Base-by-base conservation (phyloP, 2,329 filamentous ascomycete species). In the Hirsutella rhossiliensis region DNA sequence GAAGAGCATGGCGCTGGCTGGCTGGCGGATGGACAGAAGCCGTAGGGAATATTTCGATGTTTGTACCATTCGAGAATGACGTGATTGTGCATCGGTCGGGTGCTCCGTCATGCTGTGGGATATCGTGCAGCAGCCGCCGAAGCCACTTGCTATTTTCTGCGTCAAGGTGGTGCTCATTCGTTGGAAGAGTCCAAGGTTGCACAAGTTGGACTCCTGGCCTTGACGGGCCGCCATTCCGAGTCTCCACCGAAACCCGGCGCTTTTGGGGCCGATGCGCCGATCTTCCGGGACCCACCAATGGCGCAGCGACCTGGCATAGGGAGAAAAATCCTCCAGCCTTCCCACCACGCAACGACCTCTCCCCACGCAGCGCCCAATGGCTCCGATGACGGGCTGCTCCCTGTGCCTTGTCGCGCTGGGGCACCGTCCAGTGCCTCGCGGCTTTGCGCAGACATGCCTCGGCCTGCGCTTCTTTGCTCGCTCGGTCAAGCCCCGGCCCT, bases 401-500 rank as follows among this genome's bases (percentile, higher is more conserved):
- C 30, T 46, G 41, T 55, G 53, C 42, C 46, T 45, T 12, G 39
- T 44, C 34, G 40, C 47, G 20, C 45, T 49, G 18, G 43, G 45
- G 6, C 44, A 43, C 27, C 48, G 47, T 19, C 37, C 47, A 23
- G 37, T 43, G 40, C 37, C 45, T 30, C 49, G 49, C 12, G 42
- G 46, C 28, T 44, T 50, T 28, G 30, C 54, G 18, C 61, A 58
- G 46, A 52, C 62, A 60, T 64, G 57, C 52, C 46, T 61, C 28
- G 47, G 52, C 28, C 61, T 62, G 46, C 62, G 65, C 43, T 59
- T 62, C 49, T 56, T 61, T 44, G 61, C 62, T 36, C 62, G 58
- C 18, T 56, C 57, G 42, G 56, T 54, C 43, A 62, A 56, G 45
- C 48, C 58, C 46, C 60, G 63, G 43, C 70, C 76, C 31, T 75